Percentiles rank a stretch among this genome's conserved stretches.
Conservation (phyloP, 2,329 filamentous ascomycete species). For the Parascedosporium putredinis region DNA sequence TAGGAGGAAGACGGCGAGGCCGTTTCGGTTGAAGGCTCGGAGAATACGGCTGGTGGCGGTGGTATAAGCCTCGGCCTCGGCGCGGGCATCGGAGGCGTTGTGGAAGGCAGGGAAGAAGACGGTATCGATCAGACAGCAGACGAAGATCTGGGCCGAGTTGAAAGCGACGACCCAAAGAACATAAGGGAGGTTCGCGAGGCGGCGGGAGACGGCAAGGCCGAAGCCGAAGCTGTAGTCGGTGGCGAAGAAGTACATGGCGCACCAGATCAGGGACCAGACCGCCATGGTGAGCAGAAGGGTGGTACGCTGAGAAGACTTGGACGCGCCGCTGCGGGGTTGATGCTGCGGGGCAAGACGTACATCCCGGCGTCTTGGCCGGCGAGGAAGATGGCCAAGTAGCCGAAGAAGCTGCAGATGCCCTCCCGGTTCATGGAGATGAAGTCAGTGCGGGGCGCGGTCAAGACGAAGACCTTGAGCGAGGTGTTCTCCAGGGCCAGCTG, state of each 20-base stretch:
- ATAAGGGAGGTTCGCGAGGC: slow-evolving; percentile 88
- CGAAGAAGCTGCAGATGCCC: slow-evolving; percentile 87
- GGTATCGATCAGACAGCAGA: slow-evolving; percentile 69
- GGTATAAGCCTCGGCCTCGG: slow-evolving; percentile 54
- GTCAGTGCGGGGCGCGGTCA: slow-evolving; percentile 68
- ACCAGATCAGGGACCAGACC: slow-evolving; percentile 59
- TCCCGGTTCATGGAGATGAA: slow-evolving; percentile 86
- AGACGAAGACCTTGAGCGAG: slow-evolving; percentile 68
- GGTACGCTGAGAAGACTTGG: slow-evolving; percentile 36
- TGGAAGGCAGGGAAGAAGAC: slow-evolving; percentile 66
- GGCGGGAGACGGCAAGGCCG: slow-evolving; percentile 68
- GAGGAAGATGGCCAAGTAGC: slow-evolving; percentile 91
- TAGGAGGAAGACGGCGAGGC: slow-evolving; percentile 71
- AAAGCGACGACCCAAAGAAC: slow-evolving; percentile 87
- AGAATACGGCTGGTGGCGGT: slow-evolving; percentile 73
- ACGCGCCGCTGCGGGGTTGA: slow-evolving; percentile 31
- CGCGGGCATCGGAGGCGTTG: slow-evolving; percentile 39
- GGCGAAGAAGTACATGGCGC: slow-evolving; percentile 55
- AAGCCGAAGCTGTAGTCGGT: slow-evolving; percentile 62
- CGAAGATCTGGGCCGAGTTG: slow-evolving; percentile 72
- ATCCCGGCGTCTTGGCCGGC: slow-evolving; percentile 77
- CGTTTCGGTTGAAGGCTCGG: slow-evolving; percentile 78
- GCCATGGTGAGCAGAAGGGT: slow-evolving; percentile 53
- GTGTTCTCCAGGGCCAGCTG: slow-evolving; percentile 68
- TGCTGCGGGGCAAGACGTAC: slow-evolving; percentile 57